Evolutionary conservation across 805 yeast species (phyloP), one percentile per base, ranked within the genome.

Genomic region (Yarrowia alimentaria): DNA sequence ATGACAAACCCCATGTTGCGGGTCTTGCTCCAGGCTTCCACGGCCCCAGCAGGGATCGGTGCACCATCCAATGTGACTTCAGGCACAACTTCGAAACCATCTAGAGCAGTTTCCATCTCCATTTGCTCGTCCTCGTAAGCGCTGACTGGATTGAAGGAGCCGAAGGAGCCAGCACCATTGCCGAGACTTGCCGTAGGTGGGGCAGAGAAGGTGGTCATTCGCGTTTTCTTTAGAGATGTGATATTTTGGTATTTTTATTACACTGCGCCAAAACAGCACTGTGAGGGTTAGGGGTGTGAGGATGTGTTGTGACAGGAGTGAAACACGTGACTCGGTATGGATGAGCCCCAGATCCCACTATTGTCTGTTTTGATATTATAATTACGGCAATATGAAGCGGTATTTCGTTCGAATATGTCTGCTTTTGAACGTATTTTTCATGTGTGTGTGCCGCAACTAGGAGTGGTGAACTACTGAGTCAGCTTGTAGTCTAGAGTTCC

Each of bases 171-270:
- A 16, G 42, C 12, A 29, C 42, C 42, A 12, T 35, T n/a, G n/a
- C n/a, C n/a, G n/a, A n/a, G n/a, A n/a, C n/a, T 35, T 17, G 29
- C 12, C 29, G 29, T 16, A 12, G 14, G 14, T 7, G 30, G 43
- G 8, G 43, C 30, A 17, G 43, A 37, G 25, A 37, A 37, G 30
- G 25, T 37, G 13, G 30, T 21, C 19, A 19, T 20, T 35, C 20
- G 16, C 21, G 17, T 9, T 28, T 10, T 21, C 13, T 21, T n/a
- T 34, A 22, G 14, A 35, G 10, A 12, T 30, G 17, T 30, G 17
- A 37, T 37, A n/a, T 37, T 37, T 37, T 37, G 43, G 30, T 18
- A 37, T 24, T 37, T 37, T 37, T 24, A 20, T 35, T 35, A 29
- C 29, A 35, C 42, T 17, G 43, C 43, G 22, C 30, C 21, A 22